phyloP scores from a whole-genome alignment of 2,329 filamentous ascomycete species.

The Clarireedia sp. region DNA sequence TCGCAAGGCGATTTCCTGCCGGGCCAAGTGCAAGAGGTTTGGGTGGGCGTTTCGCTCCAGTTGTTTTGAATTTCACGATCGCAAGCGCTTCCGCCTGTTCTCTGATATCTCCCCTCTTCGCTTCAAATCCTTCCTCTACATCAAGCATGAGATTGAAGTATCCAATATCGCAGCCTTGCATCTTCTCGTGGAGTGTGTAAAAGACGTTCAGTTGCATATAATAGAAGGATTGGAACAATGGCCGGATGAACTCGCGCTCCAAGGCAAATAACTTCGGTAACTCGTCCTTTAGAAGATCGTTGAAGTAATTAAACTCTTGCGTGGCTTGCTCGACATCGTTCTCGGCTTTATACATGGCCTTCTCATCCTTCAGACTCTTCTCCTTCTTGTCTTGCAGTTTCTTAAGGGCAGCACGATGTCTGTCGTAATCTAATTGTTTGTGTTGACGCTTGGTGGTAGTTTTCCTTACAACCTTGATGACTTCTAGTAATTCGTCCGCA shows the following conservation, averaged over 20 bases:
- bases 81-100: slow-evolving; percentile 74
- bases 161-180: slow-evolving; percentile 94
- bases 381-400: slow-evolving; percentile 98
- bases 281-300: slow-evolving; percentile 93
- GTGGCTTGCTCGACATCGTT: slow-evolving; percentile 85
- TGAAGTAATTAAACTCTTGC: slow-evolving; percentile 96
- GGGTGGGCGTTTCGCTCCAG: slow-evolving; percentile 52
- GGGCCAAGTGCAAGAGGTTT: slow-evolving; percentile 18
- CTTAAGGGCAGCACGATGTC: slow-evolving; percentile 74
- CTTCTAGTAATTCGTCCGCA: slow-evolving; percentile 84
- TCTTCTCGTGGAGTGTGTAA: slow-evolving; percentile 95
- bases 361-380: slow-evolving; percentile 91
- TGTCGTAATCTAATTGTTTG: slow-evolving; percentile 95
- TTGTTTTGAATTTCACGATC: slow-evolving; percentile 88
- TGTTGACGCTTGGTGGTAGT: slow-evolving; percentile 83
- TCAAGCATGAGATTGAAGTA: slow-evolving; percentile 92
- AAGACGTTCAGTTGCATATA: slow-evolving; percentile 99
- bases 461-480: slow-evolving; percentile 94
- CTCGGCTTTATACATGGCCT: slow-evolving; percentile 92
- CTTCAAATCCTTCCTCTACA: slow-evolving; percentile 82
- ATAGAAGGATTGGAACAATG: slow-evolving; percentile 97
- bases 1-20: slow-evolving; percentile 18
- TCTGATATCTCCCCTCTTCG: slow-evolving; percentile 82
- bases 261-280: slow-evolving; percentile 83
- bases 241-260: slow-evolving; percentile 90